Conservation (phyloP, 1,284 basidiomycete species). For the Ustilago hordei region DNA sequence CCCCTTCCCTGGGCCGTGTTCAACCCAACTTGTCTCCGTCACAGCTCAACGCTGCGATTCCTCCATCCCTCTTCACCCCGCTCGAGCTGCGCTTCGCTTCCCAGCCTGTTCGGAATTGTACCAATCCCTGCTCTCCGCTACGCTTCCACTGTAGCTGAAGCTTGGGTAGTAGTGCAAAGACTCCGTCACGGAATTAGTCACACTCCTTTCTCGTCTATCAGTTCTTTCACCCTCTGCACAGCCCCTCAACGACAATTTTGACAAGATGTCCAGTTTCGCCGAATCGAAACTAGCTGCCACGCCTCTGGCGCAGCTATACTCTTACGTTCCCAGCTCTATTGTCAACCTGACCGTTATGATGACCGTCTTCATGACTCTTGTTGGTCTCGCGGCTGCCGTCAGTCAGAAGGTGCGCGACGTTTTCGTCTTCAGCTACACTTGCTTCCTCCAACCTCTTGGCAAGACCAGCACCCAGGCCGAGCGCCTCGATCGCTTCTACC, state of each 20-base stretch:
- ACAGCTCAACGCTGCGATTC: conserved; percentile 47
- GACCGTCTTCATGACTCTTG: conserved; percentile 25
- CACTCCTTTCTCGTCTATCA: not conserved
- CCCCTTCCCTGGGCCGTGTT: conserved; percentile 22
- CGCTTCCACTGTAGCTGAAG: not conserved
- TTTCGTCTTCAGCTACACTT: conserved; percentile 66
- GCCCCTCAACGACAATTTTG: not conserved
- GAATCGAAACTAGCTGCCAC: conserved; percentile 28
- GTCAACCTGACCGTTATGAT: conserved; percentile 34
- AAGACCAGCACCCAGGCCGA: conserved; percentile 66
- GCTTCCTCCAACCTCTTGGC: conserved; percentile 68
- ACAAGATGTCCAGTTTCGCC: conserved; percentile 28
- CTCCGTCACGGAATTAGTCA: not conserved
- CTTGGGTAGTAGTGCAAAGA: not conserved
- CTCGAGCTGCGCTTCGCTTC: not conserved
- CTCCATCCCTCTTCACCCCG: not conserved
- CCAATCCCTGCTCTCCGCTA: not conserved
- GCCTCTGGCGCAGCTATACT: conserved; percentile 43
- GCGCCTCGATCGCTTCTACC: conserved; percentile 67
- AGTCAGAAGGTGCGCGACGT: conserved; percentile 51
- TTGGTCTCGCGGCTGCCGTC: conserved; percentile 45
- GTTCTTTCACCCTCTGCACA: not conserved
- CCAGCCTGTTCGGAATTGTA: not conserved
- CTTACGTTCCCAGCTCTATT: conserved; percentile 26
- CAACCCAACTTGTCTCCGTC: conserved; percentile 24